A percentile compares a stretch with the other conserved stretches of the same genome.
These are phyloP conservation scores for Populus nigra DNA, from an alignment of 345 rosid species.

Conservation along the genomic window DNA sequence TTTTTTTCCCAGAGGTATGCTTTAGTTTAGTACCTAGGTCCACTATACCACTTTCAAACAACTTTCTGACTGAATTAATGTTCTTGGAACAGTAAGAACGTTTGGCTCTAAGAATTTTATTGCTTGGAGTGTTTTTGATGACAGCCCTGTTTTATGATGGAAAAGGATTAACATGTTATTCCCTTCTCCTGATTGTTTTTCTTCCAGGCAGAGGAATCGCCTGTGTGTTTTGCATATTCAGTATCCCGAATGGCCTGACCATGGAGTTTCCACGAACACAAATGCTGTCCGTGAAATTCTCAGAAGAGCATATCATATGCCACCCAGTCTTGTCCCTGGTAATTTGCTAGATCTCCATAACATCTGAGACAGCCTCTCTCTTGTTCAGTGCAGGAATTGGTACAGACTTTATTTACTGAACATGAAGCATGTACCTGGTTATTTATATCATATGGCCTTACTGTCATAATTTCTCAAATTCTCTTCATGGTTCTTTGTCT, in stretches of 20 bases:
- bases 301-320: slow-evolving; percentile 50
- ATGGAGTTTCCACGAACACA: slow-evolving; percentile 85
- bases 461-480: not conserved
- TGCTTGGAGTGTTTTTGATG: not conserved
- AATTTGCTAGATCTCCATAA: not conserved
- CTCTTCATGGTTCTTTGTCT: not conserved
- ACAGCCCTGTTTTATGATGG: not conserved
- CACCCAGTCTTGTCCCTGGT: slow-evolving; percentile 63
- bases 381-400: slow-evolving; percentile 74
- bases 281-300: slow-evolving; percentile 76
- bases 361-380: slow-evolving; percentile 28
- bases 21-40: not conserved
- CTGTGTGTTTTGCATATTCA: slow-evolving; percentile 76
- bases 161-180: slow-evolving; percentile 2
- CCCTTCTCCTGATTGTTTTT: slow-evolving; percentile 1
- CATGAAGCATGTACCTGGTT: too few relatives aligned
- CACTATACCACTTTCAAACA: not conserved
- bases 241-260: slow-evolving; percentile 98
- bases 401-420: not conserved
- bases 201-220: slow-evolving; percentile 60
- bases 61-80: not conserved
- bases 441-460: not conserved
- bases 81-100: not conserved
- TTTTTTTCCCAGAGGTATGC: not conserved
- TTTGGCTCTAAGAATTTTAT: not conserved